Conservation (phyloP, 1,284 basidiomycete genomes). For the Cutaneotrichosporon sp. region DNA sequence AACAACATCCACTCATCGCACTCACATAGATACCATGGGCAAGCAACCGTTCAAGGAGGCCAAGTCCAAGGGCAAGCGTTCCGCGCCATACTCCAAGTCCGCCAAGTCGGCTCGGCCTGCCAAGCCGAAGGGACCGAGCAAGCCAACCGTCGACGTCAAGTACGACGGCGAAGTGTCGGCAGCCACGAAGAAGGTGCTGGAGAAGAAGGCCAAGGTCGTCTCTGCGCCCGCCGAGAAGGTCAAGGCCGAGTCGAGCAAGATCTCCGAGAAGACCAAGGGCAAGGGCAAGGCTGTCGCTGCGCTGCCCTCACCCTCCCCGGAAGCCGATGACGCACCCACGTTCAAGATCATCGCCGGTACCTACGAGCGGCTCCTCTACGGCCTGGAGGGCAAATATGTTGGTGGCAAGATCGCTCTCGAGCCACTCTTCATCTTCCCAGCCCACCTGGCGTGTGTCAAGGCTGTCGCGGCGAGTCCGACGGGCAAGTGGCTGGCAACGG, state of each 20-base stretch:
- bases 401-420: conserved; percentile 56
- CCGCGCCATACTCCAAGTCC: conserved; percentile 24
- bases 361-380: conserved; percentile 94
- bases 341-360: conserved; percentile 88
- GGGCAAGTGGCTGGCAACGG: conserved; percentile 93
- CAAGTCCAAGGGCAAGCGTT: conserved; percentile 21
- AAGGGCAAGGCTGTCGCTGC: not conserved
- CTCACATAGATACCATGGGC: conserved; percentile 28
- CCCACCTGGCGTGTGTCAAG: conserved; percentile 89
- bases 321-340: conserved; percentile 43
- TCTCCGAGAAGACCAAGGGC: conserved; percentile 27
- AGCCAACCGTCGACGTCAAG: conserved; percentile 43
- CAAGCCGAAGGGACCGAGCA: conserved; percentile 24
- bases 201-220: conserved; percentile 6
- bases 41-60: conserved; percentile 31
- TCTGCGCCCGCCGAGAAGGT: conserved; percentile 9
- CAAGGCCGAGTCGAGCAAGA: conserved; percentile 22
- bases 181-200: conserved; percentile 6
- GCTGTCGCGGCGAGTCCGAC: conserved; percentile 83
- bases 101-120: conserved; percentile 22
- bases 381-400: conserved; percentile 66
- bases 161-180: conserved; percentile 32
- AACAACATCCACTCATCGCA: conserved; percentile 2
- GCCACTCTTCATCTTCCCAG: conserved; percentile 93
- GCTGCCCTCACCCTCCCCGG: not conserved